Conservation (phyloP, 768 basidiomycete species). For the Panaeolus cyanescens region DNA sequence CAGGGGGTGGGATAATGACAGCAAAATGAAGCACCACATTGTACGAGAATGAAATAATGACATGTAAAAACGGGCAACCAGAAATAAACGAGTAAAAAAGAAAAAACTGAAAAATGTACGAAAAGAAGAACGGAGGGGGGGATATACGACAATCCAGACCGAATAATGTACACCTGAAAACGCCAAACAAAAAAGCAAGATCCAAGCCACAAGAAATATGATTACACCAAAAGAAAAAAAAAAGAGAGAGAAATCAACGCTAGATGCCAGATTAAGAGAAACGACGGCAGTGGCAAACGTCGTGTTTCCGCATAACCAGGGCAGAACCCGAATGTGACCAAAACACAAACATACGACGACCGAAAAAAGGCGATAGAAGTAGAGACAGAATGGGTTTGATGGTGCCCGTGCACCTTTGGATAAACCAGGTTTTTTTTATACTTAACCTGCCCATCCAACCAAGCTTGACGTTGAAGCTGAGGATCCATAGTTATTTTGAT, state of each 20-base stretch:
- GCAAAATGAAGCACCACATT: background rate
- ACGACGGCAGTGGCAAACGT: background rate
- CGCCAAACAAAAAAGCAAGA: conserved; percentile 7
- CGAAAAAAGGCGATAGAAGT: background rate
- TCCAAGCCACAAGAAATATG: conserved; percentile 4
- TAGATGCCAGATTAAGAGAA: conserved; percentile 4
- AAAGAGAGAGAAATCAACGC: background rate
- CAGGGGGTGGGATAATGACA: background rate
- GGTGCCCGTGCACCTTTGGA: background rate
- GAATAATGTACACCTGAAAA: conserved; percentile 4
- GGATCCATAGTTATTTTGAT: background rate
- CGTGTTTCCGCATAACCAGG: background rate
- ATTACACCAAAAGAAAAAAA: conserved; percentile 2
- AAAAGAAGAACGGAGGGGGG: background rate
- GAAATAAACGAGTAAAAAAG: background rate
- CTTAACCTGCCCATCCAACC: background rate
- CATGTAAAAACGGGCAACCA: background rate
- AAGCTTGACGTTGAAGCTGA: background rate
- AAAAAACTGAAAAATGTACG: background rate
- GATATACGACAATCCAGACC: background rate
- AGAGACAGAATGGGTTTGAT: background rate
- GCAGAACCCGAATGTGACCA: background rate
- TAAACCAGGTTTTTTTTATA: background rate
- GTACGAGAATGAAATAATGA: background rate
- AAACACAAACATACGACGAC: conserved; percentile 4